Evolutionary conservation across 805 yeast genomes (phyloP).

Genomic region (Lipomyces sp.): DNA sequence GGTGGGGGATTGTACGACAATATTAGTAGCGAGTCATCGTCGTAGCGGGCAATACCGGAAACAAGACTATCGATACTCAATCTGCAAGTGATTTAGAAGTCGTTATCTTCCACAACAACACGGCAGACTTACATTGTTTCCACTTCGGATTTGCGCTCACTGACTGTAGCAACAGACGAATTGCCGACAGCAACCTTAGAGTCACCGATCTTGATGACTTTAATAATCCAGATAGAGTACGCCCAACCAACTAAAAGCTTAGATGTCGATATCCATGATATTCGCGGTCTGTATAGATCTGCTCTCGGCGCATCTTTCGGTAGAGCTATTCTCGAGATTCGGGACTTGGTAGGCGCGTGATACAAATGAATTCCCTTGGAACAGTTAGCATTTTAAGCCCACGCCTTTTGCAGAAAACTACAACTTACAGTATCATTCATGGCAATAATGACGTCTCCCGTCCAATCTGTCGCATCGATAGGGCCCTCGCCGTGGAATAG

Average conservation of each 20-base stretch:
- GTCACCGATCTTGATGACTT: constrained; percentile 41
- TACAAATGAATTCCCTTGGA: constrained; percentile 49
- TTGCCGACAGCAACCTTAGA: constrained; percentile 10
- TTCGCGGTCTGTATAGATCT: constrained; percentile 83
- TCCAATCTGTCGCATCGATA: constrained; percentile 65
- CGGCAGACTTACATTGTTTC: constrained; percentile 27
- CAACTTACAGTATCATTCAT: constrained; percentile 78
- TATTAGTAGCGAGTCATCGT: constrained; percentile 69
- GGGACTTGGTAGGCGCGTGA: constrained; percentile 57
- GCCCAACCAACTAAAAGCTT: constrained; percentile 83
- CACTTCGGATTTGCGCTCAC: constrained; percentile 36
- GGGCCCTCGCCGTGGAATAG: constrained; percentile 70
- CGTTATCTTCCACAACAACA: not conserved
- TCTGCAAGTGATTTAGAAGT: constrained; percentile 47
- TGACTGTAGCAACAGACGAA: constrained; percentile 12
- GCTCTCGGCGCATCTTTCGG: constrained; percentile 65
- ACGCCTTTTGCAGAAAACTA: not conserved
- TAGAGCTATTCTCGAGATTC: constrained; percentile 58
- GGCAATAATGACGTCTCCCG: constrained; percentile 77
- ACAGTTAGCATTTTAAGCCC: not conserved
- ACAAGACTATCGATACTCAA: constrained; percentile 56
- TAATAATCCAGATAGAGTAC: constrained; percentile 70
- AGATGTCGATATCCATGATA: constrained; percentile 67
- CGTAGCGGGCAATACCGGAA: constrained; percentile 78
- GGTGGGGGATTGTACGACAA: constrained; percentile 51